Evolutionary conservation across 208 protist genomes (phyloP).

Genomic region (Porcisia hertigi): DNA sequence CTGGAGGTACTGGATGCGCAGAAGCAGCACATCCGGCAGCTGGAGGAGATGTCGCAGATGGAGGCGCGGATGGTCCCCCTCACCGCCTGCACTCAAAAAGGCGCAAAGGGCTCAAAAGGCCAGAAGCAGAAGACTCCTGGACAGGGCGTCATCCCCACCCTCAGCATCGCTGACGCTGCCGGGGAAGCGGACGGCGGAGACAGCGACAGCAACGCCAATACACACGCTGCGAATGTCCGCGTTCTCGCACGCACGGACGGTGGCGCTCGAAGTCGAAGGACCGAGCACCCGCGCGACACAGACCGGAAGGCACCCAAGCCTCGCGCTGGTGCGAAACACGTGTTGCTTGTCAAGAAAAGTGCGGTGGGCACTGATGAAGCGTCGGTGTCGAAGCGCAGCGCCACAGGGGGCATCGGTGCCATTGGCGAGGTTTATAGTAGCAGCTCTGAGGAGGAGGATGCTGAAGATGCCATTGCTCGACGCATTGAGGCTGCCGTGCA

Average conservation of each 20-base stretch:
- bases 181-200: neutral
- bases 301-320: conserved; percentile 3
- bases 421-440: neutral
- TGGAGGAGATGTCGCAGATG: conserved; percentile 58
- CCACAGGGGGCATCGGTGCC: neutral
- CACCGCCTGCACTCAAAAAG: neutral
- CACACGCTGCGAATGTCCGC: neutral
- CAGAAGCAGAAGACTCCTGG: neutral
- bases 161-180: neutral
- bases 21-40: conserved; percentile 44
- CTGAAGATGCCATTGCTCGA: neutral
- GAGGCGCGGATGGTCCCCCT: conserved; percentile 28
- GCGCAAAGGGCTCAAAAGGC: neutral
- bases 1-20: conserved; percentile 48
- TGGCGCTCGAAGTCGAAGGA: neutral
- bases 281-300: neutral
- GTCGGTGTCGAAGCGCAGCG: neutral
- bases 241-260: neutral
- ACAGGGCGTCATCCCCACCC: no score
- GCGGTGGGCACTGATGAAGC: neutral
- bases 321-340: neutral
- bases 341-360: neutral
- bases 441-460: neutral
- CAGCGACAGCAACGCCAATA: neutral
- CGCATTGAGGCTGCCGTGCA: conserved; percentile 19